Conservation (phyloP, 371 early-diverging fungal genomes). For the Rhizopus arrhizus region DNA sequence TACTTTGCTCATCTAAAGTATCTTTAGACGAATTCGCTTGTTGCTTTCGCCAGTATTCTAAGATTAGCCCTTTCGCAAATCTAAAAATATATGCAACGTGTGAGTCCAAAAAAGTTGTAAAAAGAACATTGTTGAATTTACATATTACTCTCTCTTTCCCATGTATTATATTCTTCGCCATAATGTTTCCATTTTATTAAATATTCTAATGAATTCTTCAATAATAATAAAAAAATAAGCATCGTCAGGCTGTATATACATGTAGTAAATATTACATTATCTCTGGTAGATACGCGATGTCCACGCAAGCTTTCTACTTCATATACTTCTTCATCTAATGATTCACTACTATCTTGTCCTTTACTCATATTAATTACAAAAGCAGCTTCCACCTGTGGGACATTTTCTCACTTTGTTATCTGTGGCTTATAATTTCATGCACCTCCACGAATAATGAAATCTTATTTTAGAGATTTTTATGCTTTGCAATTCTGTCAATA, state of each 20-base stretch:
- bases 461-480: no score
- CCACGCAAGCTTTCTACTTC: conserved; percentile 29
- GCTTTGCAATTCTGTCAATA: no score
- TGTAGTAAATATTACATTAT: conserved; percentile 9
- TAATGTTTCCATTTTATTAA: conserved; percentile 42
- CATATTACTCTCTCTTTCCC: conserved; percentile 39
- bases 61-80: conserved; percentile 12
- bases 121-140: conserved; percentile 5
- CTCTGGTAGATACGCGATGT: conserved; percentile 19
- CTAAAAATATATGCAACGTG: neutral
- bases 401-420: no score
- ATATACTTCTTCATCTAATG: conserved; percentile 27
- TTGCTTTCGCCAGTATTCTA: conserved; percentile 16
- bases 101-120: neutral
- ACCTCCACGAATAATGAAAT: neutral
- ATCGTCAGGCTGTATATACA: neutral
- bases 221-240: neutral
- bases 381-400: no score
- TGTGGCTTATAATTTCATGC: neutral
- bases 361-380: no score
- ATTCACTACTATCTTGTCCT: neutral
- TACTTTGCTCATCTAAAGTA: neutral
- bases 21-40: neutral
- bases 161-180: conserved; percentile 26
- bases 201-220: conserved; percentile 26